phyloP scores from a whole-genome alignment of 148 eudicot species.

The Spergularia marina region DNA sequence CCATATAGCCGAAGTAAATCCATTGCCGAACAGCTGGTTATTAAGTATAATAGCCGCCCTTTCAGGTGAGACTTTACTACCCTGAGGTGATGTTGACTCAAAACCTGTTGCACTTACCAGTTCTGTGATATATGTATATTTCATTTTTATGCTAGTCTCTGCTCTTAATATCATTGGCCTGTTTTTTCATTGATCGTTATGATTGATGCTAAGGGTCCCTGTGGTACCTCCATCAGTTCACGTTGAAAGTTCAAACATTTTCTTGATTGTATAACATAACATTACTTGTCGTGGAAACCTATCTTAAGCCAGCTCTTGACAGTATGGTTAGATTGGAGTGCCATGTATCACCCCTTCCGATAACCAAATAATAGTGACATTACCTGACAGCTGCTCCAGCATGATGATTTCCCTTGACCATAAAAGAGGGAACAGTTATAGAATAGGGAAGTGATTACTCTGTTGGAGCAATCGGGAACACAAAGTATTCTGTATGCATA shows the following conservation, averaged over 20 bases:
- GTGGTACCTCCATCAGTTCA: too few species aligned
- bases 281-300: neutral
- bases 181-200: neutral
- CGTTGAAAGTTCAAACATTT: neutral
- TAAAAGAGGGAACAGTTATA: too few species aligned
- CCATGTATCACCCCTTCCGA: neutral
- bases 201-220: neutral
- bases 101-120: neutral
- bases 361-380: neutral
- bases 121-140: neutral
- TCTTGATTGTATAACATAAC: neutral
- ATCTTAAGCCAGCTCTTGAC: neutral
- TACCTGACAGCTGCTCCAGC: too few species aligned
- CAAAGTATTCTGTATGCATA: too few species aligned
- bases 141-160: neutral
- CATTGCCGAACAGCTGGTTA: slow-evolving; percentile 85
- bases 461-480: too few species aligned
- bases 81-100: neutral
- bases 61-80: slow-evolving; percentile 49
- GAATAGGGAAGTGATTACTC: too few species aligned
- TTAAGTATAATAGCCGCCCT: slow-evolving; percentile 75
- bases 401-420: too few species aligned
- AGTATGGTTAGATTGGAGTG: neutral
- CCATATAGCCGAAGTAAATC: slow-evolving; percentile 93
- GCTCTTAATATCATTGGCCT: neutral